Evolutionary conservation across 495 filamentous ascomycete species (phyloP), one percentile per base, ranked within the genome.

Genomic region (Oleoguttula mirabilis): DNA sequence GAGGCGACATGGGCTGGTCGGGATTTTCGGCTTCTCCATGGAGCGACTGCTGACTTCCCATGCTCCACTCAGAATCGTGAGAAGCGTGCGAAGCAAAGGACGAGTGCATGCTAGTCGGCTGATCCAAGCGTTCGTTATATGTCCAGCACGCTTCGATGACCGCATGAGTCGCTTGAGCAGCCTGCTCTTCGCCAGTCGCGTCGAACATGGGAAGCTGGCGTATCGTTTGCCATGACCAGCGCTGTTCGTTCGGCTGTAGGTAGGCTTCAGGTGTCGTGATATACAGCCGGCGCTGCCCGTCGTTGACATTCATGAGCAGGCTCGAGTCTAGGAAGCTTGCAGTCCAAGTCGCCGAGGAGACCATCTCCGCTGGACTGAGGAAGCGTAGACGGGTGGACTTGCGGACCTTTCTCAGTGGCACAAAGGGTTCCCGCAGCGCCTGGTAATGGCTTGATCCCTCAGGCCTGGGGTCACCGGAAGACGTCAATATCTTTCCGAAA

Each of bases 401-500:
- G 56, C 78, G 70, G 3, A 82, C 53, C 52, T 86, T 86, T 20
- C 81, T 70, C 15, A 86, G 60, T 3, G 80, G 80, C 8, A 81
- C 64, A 69, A 78, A 82, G 6, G 68, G 52, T 34, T 72, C 71
- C 21, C 67, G 60, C 25, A 67, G 60, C 21, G 56, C 64, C 10
- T 60, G 51, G 39, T 48, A 60, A 2, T 24, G 6, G 1, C 12
- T 25, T 2, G 15, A 10, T 11, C 21, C 24, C 5, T 34, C 16
- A 16, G 21, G n/a, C 4, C 4, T 12, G 11, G 8, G 14, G n/a
- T 3, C 4, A 15, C 14, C n/a, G 2, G 21, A 16, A 21, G 15
- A 27, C 17, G 55, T 55, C 10, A 76, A 60, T 16, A 79, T 35
- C 14, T 69, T 63, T 3, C 63, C 66, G 52, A 84, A 84, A 14